These are phyloP conservation scores for Craspedostauros australis DNA, from an alignment of 108 stramenopile species.

Conservation along the genomic window DNA sequence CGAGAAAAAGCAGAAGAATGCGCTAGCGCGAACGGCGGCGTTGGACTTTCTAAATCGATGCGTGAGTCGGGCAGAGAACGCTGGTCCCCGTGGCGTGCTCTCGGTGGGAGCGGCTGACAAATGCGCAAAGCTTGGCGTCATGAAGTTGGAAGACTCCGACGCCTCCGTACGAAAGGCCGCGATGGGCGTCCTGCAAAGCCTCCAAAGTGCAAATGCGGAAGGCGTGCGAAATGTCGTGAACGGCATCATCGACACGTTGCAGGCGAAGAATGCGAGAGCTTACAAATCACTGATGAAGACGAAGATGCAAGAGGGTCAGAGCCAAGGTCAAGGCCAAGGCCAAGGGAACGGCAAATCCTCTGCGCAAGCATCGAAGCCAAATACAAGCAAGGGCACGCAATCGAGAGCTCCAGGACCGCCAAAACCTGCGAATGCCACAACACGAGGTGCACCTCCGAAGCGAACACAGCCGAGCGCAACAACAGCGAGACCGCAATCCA, in stretches of 20 bases:
- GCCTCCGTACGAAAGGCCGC: conserved; percentile 64
- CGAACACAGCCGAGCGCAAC: too few relatives aligned
- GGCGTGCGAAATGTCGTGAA: conserved; percentile 17
- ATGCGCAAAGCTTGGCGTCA: conserved; percentile 31
- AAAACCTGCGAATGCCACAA: background rate
- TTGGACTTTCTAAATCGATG: conserved; percentile 71
- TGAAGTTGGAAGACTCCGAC: conserved; percentile 73
- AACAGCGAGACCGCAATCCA: background rate
- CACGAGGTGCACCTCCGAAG: background rate
- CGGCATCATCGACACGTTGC: conserved; percentile 28
- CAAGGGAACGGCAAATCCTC: background rate
- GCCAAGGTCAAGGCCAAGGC: background rate
- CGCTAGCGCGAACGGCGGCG: conserved; percentile 47
- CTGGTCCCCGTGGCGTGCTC: conserved; percentile 50
- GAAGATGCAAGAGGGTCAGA: background rate
- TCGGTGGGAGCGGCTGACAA: conserved; percentile 23
- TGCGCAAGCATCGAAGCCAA: background rate
- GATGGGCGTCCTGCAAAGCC: conserved; percentile 34
- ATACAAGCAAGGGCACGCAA: background rate
- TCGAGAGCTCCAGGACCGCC: background rate
- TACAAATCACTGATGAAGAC: conserved; percentile 48
- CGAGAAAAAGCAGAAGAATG: conserved; percentile 78
- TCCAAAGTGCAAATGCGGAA: conserved; percentile 38
- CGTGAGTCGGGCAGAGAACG: conserved; percentile 30
- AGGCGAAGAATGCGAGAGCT: conserved; percentile 54